These are phyloP conservation scores for Phytopythium mirpurense DNA, from an alignment of 352 stramenopile genomes.

Conservation along the genomic window DNA sequence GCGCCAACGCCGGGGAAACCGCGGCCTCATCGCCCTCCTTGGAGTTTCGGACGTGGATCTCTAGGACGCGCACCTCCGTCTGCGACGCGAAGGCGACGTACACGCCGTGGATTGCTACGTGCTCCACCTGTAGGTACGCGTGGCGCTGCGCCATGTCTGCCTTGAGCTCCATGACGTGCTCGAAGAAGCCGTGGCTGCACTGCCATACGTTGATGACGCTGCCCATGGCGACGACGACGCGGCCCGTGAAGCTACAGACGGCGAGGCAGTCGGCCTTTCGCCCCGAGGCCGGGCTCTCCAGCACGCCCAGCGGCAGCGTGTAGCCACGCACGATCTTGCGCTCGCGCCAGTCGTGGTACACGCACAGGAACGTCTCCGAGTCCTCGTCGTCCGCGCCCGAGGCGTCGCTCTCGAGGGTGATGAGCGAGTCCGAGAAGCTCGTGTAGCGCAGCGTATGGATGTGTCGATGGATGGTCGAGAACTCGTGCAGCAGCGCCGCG, in stretches of 20 bases:
- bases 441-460: constrained; percentile 78
- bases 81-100: constrained; percentile 72
- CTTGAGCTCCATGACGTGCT: constrained; percentile 86
- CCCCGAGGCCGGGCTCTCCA: constrained; percentile 49
- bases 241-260: constrained; percentile 80
- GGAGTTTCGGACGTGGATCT: constrained; percentile 62
- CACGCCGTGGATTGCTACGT: constrained; percentile 73
- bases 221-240: constrained; percentile 72
- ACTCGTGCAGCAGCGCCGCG: constrained; percentile 75
- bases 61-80: constrained; percentile 77
- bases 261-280: constrained; percentile 63
- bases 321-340: constrained; percentile 76
- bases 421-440: constrained; percentile 81
- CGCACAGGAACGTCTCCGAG: constrained; percentile 76
- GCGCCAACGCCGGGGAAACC: neutral
- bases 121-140: constrained; percentile 67
- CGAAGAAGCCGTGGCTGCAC: constrained; percentile 80
- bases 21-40: constrained; percentile 23
- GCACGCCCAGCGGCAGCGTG: constrained; percentile 69
- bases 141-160: constrained; percentile 75
- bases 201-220: constrained; percentile 83
- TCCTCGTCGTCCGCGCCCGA: constrained; percentile 25
- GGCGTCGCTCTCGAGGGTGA: constrained; percentile 73
- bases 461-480: constrained; percentile 64
- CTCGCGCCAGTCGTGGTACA: constrained; percentile 87